A percentile compares a stretch with the other conserved stretches of the same genome.
These are phyloP conservation scores for Carex arenaria DNA, from an alignment of 202 grass and related monocot species.

Conservation along the genomic window DNA sequence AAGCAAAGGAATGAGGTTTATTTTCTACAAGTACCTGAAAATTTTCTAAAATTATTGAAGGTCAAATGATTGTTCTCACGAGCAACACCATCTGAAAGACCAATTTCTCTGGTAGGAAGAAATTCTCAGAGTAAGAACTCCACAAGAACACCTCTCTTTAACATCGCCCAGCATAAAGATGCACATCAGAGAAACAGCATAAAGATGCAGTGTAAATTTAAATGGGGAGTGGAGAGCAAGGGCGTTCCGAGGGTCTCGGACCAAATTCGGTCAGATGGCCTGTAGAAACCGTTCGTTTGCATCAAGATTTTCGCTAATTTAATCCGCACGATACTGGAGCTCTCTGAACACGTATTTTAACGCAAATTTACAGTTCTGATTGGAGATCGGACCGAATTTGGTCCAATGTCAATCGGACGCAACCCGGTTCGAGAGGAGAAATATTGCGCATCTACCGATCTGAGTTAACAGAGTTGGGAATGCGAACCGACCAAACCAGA, in stretches of 20 bases:
- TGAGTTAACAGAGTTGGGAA: background rate
- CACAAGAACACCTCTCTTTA: background rate
- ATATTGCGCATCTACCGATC: conserved; percentile 13
- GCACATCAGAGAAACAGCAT: background rate
- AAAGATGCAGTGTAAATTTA: background rate
- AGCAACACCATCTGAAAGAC: background rate
- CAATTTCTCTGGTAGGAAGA: background rate
- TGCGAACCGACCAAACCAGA: background rate
- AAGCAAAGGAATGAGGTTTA: background rate
- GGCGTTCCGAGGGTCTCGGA: no score
- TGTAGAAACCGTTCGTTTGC: no score
- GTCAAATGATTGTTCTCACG: background rate
- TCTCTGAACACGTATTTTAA: no score
- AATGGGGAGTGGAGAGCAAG: background rate
- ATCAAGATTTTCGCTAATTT: no score
- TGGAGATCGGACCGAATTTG: no score
- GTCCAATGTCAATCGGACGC: no score
- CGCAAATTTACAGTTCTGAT: no score
- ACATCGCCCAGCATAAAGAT: background rate
- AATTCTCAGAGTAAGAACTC: background rate
- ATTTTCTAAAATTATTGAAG: background rate
- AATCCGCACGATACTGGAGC: no score
- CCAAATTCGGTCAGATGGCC: no score
- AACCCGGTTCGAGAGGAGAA: background rate
- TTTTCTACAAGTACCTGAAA: background rate